Evolutionary conservation across 371 early-diverging fungal species (phyloP).

Genomic region (Umbelopsis sp.): DNA sequence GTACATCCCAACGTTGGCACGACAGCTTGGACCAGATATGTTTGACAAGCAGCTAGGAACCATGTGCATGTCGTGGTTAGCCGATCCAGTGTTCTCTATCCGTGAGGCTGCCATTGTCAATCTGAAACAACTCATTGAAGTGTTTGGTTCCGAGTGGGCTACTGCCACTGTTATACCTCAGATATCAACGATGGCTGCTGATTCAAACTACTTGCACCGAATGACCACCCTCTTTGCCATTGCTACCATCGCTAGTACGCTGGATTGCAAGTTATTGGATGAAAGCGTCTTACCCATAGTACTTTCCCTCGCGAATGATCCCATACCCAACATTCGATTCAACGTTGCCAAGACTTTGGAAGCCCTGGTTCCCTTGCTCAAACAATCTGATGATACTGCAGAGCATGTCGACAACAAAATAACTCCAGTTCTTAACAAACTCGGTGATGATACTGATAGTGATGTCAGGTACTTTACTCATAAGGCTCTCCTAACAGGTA

Average conservation of each 20-base stretch:
- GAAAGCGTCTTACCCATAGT: slow-evolving; percentile 90
- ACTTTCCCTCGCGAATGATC: slow-evolving; percentile 80
- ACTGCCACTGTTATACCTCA: slow-evolving; percentile 90
- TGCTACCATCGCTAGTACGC: slow-evolving; percentile 84
- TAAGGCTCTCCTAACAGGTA: slow-evolving; percentile 69
- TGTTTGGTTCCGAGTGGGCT: slow-evolving; percentile 98
- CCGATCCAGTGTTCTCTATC: slow-evolving; percentile 97
- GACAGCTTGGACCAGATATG: slow-evolving; percentile 93
- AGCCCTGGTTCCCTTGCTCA: slow-evolving; percentile 80
- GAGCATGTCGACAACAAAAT: slow-evolving; percentile 68
- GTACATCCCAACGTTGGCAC: slow-evolving; percentile 95
- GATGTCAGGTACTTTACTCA: slow-evolving; percentile 95
- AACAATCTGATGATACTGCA: slow-evolving; percentile 60
- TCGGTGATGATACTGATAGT: slow-evolving; percentile 85
- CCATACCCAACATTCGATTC: slow-evolving; percentile 98
- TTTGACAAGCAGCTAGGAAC: slow-evolving; percentile 95
- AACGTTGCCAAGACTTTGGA: slow-evolving; percentile 96
- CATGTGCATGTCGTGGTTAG: slow-evolving; percentile 96
- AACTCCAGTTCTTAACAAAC: slow-evolving; percentile 77
- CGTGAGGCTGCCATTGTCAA: slow-evolving; percentile 96
- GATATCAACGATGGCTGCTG: slow-evolving; percentile 84
- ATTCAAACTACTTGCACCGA: slow-evolving; percentile 92
- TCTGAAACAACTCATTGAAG: slow-evolving; percentile 89
- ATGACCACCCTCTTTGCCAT: slow-evolving; percentile 97
- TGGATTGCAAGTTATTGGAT: slow-evolving; percentile 87